A percentile compares a stretch with the other conserved stretches of the same genome.
These are phyloP conservation scores for Albophoma yamanashiensis DNA, from an alignment of 2,329 filamentous ascomycete species.

Conservation along the genomic window DNA sequence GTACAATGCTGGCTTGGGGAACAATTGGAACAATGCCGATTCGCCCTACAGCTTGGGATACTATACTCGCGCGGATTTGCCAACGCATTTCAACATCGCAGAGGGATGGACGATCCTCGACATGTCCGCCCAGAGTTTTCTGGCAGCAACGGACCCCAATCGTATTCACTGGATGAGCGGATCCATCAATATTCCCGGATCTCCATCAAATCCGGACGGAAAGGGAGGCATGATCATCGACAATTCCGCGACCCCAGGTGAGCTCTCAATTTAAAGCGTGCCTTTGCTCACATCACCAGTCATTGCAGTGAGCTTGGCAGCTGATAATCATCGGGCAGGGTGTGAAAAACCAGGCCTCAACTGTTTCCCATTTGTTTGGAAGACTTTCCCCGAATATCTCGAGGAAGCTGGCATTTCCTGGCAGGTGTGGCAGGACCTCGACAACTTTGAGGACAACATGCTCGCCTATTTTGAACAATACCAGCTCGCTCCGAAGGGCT, in stretches of 20 bases:
- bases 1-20: constrained; percentile 37
- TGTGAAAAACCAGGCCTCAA: constrained; percentile 31
- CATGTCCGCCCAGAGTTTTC: constrained; percentile 8
- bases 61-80: constrained; percentile 36
- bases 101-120: constrained; percentile 36
- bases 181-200: constrained; percentile 36
- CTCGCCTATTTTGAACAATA: constrained; percentile 27
- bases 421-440: constrained; percentile 36
- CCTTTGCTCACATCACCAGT: neutral
- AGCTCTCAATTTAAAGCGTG: neutral
- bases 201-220: constrained; percentile 14
- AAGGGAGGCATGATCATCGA: constrained; percentile 36
- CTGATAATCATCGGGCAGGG: constrained; percentile 10
- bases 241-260: constrained; percentile 23
- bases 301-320: neutral
- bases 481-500: constrained; percentile 6
- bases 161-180: constrained; percentile 25
- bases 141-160: constrained; percentile 33
- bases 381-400: constrained; percentile 36
- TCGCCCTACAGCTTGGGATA: constrained; percentile 29
- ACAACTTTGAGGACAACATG: constrained; percentile 43
- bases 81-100: constrained; percentile 42
- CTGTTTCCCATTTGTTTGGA: constrained; percentile 42
- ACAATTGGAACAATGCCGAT: constrained; percentile 31
- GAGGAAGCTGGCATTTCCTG: constrained; percentile 36